Base-by-base conservation (phyloP, 805 yeast species). In the Ogataea naganishii region DNA sequence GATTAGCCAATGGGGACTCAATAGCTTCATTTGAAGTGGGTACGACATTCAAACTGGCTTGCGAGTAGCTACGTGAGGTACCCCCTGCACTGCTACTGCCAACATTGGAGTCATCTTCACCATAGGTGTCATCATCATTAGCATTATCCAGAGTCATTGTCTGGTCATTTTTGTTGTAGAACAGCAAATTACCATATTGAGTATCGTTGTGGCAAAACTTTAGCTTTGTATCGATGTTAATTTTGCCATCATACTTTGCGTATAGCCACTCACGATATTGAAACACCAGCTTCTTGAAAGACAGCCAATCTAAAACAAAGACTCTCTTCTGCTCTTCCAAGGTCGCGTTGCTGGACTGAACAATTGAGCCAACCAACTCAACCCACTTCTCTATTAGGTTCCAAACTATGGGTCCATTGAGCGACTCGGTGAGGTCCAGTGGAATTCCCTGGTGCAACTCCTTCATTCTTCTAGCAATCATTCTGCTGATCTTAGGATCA, bases 181-280 rank as follows among this genome's bases (percentile, higher is more conserved):
- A 72, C 33, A 92, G 62, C 38, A 92, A 64, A 49, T 92, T 92
- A 20, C 98, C 98, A 51, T 92, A 89, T 54, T 92, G 98, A 1
- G 97, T 81, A 55, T 89, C 98, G 49, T 92, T 92, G 56, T 92
- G 98, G 44, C 96, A 85, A 49, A 92, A 92, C 10, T 73, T 85
- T 37, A 82, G 62, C 31, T 66, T 62, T 10, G 64, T 59, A 28
- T 62, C 56, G 21, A 75, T 53, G 14, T 51, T 51, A 7, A 53
- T 56, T 14, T 31, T 37, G 14, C 53, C 55, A 16, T 67, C 68
- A 43, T 78, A 73, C 36, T 67, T 58, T 5, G 43, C 43, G 21
- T 62, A 64, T 13, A 92, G 56, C 86, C 88, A 84, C 6, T 61
- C 51, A 31, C 66, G 64, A 53, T 88, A 89, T 28, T 47, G 52